These are phyloP conservation scores for Mycena albidolilacea DNA, from an alignment of 768 basidiomycete species.

Conservation along the genomic window DNA sequence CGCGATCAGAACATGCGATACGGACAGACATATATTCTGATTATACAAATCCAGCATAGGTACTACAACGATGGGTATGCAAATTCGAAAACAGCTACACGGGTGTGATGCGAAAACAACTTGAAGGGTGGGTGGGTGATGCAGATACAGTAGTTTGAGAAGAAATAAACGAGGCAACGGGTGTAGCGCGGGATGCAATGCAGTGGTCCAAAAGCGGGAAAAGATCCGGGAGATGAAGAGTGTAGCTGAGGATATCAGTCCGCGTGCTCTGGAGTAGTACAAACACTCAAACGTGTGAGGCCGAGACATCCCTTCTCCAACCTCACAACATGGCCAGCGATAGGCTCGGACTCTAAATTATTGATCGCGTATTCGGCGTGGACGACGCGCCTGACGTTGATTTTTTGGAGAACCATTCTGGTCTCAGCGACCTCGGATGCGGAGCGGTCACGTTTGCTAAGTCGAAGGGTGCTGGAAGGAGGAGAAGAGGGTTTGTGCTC, in stretches of 20 bases:
- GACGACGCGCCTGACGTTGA: conserved; percentile 79
- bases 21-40: background rate
- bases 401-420: conserved; percentile 72
- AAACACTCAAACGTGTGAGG: conserved; percentile 48
- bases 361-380: conserved; percentile 79
- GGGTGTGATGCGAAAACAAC: conserved; percentile 6
- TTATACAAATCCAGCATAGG: conserved; percentile 26
- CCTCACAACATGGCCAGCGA: conserved; percentile 73
- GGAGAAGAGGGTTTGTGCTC: conserved; percentile 24
- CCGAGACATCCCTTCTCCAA: conserved; percentile 72
- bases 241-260: conserved; percentile 27
- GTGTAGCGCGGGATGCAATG: conserved; percentile 14
- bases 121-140: background rate
- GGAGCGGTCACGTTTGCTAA: conserved; percentile 44
- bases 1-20: no score
- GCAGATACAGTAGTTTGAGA: conserved; percentile 23
- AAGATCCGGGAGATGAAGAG: conserved; percentile 13
- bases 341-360: conserved; percentile 76
- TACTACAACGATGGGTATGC: conserved; percentile 16
- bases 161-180: background rate
- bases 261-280: conserved; percentile 20
- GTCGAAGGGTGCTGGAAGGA: conserved; percentile 24
- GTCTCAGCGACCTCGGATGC: conserved; percentile 59
- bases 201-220: conserved; percentile 14
- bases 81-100: conserved; percentile 26